Base-by-base conservation (phyloP, 306 rosid species). In the Begonia fuchsioides region DNA sequence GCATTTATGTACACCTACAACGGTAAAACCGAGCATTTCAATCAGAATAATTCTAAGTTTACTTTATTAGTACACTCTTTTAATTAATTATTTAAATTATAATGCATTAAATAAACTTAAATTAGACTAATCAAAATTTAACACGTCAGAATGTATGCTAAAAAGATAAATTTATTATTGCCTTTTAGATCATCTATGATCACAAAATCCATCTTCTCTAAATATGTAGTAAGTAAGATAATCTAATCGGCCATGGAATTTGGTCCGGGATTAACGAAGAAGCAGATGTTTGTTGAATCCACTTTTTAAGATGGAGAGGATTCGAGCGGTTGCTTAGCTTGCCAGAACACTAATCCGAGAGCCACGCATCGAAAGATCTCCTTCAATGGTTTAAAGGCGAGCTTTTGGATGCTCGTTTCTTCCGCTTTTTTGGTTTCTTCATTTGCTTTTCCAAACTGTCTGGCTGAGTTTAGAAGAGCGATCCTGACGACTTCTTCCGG, bases 331-430 rank as follows among this genome's bases (percentile, higher is more conserved):
- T 82, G 95, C 76, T 82, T 90, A 40, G 94, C 64, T 69, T 85
- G 98, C 95, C 98, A 85, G 79, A 90, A 85, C 60, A 85, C 60
- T 67, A 90, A 58, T 38, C 95, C 94, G 57, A 85, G 94, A 63
- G 77, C 80, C 17, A 82, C 47, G 26, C 94, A 79, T 74, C 82
- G 98, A 57, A 90, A 81, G 57, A 68, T 55, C 58, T 85, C 93
- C 82, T 82, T 79, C 69, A 90, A 41, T 13, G 95, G 94, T 63
- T 81, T 90, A 43, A 73, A 18, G 35, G 85, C 12, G 55, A 68
- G 59, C 75, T 77, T 90, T 67, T 73, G 83, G 0, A 76, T 38
- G 55, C 66, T 5, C 8, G 82, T 66, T 79, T 85, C 94, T 56
- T 77, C 76, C 55, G 98, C 56, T 52, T 68, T 53, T 46, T 68